Base-by-base conservation (phyloP, 352 stramenopile genomes). In the Globisporangium megalacanthum region DNA sequence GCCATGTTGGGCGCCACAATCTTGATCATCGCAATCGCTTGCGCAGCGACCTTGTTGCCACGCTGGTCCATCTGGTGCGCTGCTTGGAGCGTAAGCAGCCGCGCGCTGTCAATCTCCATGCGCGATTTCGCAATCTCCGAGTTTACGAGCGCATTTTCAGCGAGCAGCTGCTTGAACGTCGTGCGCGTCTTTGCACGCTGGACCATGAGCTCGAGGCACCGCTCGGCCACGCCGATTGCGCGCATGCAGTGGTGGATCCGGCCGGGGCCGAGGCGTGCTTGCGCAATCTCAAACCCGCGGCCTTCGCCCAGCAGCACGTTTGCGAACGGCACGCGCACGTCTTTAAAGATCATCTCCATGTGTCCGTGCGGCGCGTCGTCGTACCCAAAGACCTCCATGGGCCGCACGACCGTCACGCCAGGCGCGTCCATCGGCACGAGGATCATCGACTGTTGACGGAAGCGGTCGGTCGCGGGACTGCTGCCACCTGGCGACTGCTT, bases 181-280 rank as follows among this genome's bases (percentile, higher is more conserved):
- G 94, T 89, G 33, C 95, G 84, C 41, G 97, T 95, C 62, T 98
- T 87, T 19, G 95, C 81, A 55, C 98, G 97, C 64, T 73, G 66
- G 50, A 89, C 75, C 61, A 91, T 86, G 33, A 94, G 73, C 58
- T 92, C 77, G 20, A 97, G 70, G 58, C 88, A 94, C 33, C 79
- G 77, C 69, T 97, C 88, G 29, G 87, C 83, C 51, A 86, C 83
- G 29, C 96, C 96, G 60, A 98, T 94, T 17, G 94, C 70, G 49
- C 95, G 88, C 96, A 99, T 99, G 77, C 96, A 99, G 77, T 99
- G 96, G 83, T 99, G 97, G 63, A 98, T 98, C 15, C 96, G 86
- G 20, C 96, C 96, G 13, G 88, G 87, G 60, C 97, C 95, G n/a
- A 99, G 83, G 11, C 94, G 97, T 54, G 84, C 78, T 68, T 91